Base-by-base conservation (phyloP, 176 grass and related monocot genomes). In the Triticum aestivum region DNA sequence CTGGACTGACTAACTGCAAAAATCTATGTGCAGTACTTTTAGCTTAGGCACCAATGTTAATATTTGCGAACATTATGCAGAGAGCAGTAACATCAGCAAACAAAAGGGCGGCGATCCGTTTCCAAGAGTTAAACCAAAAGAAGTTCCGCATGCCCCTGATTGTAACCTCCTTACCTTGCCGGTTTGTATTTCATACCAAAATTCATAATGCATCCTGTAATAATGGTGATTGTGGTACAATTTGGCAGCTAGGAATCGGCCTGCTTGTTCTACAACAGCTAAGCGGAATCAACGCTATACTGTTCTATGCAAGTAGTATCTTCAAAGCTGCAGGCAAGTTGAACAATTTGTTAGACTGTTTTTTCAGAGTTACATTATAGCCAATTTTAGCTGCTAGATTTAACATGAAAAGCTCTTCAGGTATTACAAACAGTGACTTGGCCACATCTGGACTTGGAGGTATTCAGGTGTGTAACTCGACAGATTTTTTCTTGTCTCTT, bases 381-480 rank as follows among this genome's bases (percentile, higher is more conserved):
- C 45, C 6, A 21, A 27, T 13, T 86, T 79, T 68, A 32, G 17
- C 0, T 75, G 23, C n/a, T 84, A n/a, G 1, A 80, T 80, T 10
- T 84, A 42, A 84, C 49, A 81, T 39, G 30, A 15, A 85, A 82
- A 29, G 8, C 61, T 89, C 77, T 90, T 94, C 87, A 96, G 97
- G 97, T n/a, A 77, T 99, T 59, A 96, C 85, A 69, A 70, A 99
- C 93, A 89, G 97, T 90, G 78, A 96, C 80, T 79, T 96, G 75
- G 94, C 94, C n/a, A 96, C 97, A 85, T 90, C 73, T 90, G 97
- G 84, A 80, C 97, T 99, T 90, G 97, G 97, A 64, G 94, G 83
- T 85, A 99, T 99, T 87, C 97, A 99, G 94, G 94, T 96, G 79
- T 66, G 58, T 79, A 79, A 58, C 32, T 71, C 34, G 33, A 9